These are phyloP conservation scores for Edaphochlamys debaryana DNA, from an alignment of 139 green algal genomes.

Conservation along the genomic window DNA sequence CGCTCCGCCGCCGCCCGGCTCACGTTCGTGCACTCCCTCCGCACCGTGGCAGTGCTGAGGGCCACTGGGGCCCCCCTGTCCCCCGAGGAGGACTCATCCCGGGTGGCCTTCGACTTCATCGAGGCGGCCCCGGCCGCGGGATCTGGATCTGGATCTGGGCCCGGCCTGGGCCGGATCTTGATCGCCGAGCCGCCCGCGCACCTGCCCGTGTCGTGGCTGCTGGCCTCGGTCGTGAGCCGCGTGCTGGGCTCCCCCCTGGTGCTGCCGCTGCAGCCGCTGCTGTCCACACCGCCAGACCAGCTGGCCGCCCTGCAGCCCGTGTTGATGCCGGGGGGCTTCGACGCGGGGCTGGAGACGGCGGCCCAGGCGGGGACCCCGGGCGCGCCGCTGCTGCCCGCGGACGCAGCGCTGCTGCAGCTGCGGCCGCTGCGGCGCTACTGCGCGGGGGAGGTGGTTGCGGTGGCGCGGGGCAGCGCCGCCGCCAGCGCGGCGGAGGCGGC, in stretches of 20 bases:
- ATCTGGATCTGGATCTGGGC: constrained; percentile 43
- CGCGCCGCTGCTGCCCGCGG: constrained; percentile 52
- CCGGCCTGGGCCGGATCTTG: constrained; percentile 5
- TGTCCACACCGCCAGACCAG: constrained; percentile 41
- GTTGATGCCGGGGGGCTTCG: constrained; percentile 50
- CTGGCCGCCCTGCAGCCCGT: constrained; percentile 49
- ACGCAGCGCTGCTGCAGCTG: constrained; percentile 62
- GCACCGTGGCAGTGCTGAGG: constrained; percentile 10
- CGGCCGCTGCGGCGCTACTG: constrained; percentile 64
- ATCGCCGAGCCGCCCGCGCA: constrained; percentile 32
- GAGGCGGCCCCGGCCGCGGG: not conserved
- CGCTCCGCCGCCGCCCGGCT: constrained; percentile 33
- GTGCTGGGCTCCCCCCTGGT: constrained; percentile 61
- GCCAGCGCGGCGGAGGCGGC: constrained; percentile 3
- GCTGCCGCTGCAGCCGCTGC: constrained; percentile 70
- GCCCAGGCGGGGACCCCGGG: constrained; percentile 54
- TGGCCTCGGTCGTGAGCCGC: constrained; percentile 58
- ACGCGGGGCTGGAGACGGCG: constrained; percentile 47
- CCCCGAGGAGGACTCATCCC: constrained; percentile 3
- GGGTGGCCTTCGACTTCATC: constrained; percentile 10
- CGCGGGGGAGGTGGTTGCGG: constrained; percentile 60
- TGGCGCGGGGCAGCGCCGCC: not conserved
- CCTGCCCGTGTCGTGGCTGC: constrained; percentile 49
- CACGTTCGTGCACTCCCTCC: constrained; percentile 51
- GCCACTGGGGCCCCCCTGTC: not conserved